phyloP scores from a whole-genome alignment of 495 filamentous ascomycete genomes.

The Penicillium nucicola region DNA sequence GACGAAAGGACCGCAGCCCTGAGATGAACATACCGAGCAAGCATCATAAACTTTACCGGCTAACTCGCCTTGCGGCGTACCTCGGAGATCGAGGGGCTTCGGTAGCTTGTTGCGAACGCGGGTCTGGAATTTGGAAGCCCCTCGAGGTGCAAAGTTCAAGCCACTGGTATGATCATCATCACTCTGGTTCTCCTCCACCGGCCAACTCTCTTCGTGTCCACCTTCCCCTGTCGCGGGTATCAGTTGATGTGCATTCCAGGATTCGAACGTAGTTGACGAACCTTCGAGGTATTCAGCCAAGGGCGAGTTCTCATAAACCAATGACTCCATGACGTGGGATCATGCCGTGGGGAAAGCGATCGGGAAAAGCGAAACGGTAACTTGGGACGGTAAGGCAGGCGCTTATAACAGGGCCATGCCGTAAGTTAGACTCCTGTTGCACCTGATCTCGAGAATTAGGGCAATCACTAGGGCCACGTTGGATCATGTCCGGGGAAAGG shows the following conservation, averaged over 20 bases:
- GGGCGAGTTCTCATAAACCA: slow-evolving; percentile 87
- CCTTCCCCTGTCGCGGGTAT: slow-evolving; percentile 42
- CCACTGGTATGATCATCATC: slow-evolving; percentile 30
- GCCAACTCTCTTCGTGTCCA: slow-evolving; percentile 44
- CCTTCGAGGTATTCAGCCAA: slow-evolving; percentile 93
- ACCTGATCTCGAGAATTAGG: background rate
- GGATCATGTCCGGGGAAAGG: slow-evolving; percentile 26
- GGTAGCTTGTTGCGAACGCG: slow-evolving; percentile 66
- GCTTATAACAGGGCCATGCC: slow-evolving; percentile 18
- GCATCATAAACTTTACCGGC: slow-evolving; percentile 53
- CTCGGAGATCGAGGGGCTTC: slow-evolving; percentile 55
- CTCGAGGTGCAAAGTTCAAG: slow-evolving; percentile 71
- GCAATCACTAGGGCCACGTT: slow-evolving; percentile 21
- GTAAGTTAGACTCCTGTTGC: slow-evolving; percentile 6
- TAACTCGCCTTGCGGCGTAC: slow-evolving; percentile 44
- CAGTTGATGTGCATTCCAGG: slow-evolving; percentile 10
- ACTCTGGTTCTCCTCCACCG: slow-evolving; percentile 38
- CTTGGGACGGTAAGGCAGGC: slow-evolving; percentile 9
- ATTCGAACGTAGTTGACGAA: slow-evolving; percentile 34
- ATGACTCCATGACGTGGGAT: slow-evolving; percentile 74
- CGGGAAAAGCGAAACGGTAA: slow-evolving; percentile 12
- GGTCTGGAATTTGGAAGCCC: slow-evolving; percentile 61
- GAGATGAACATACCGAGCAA: slow-evolving; percentile 52
- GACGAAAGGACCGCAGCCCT: background rate
- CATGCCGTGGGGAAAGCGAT: slow-evolving; percentile 11